phyloP scores from a whole-genome alignment of 495 filamentous ascomycete genomes.

The Aspergillus heteromorphus region DNA sequence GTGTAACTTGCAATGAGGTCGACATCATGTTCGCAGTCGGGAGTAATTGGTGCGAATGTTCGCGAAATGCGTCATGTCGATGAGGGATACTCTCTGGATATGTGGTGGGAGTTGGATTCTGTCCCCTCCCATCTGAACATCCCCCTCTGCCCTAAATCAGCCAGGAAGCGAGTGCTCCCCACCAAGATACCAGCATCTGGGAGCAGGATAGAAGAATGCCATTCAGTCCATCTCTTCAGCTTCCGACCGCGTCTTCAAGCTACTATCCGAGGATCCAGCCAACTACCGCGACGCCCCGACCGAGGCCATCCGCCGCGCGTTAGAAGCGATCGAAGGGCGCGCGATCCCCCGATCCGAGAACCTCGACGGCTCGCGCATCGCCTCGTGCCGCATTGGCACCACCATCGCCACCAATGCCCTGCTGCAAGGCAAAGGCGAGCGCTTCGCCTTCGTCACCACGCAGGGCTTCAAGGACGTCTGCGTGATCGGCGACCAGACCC shows the following conservation, averaged over 20 bases:
- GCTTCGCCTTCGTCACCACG: constrained; percentile 12
- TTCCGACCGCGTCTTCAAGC: constrained; percentile 65
- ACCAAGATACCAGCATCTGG: no score
- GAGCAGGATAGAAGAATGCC: no score
- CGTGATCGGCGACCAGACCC: constrained; percentile 15
- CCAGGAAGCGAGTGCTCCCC: no score
- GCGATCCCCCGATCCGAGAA: constrained; percentile 20
- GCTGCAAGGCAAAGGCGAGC: constrained; percentile 34
- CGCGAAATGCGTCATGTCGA: no score
- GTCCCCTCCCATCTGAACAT: no score
- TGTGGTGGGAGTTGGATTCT: no score
- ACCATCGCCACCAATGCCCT: constrained; percentile 81
- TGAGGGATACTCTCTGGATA: no score
- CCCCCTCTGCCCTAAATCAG: no score
- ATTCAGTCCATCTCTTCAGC: no score
- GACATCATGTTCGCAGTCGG: no score
- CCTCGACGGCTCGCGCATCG: constrained; percentile 51
- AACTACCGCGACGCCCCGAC: constrained; percentile 76
- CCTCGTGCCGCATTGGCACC: constrained; percentile 62
- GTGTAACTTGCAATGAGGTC: no score
- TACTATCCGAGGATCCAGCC: constrained; percentile 70
- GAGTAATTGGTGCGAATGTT: no score
- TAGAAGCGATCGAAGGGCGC: constrained; percentile 25
- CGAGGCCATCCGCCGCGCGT: constrained; percentile 77
- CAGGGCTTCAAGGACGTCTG: constrained; percentile 16